phyloP scores from a whole-genome alignment of 2,329 filamentous ascomycete genomes.

The Neospermospora avenae region DNA sequence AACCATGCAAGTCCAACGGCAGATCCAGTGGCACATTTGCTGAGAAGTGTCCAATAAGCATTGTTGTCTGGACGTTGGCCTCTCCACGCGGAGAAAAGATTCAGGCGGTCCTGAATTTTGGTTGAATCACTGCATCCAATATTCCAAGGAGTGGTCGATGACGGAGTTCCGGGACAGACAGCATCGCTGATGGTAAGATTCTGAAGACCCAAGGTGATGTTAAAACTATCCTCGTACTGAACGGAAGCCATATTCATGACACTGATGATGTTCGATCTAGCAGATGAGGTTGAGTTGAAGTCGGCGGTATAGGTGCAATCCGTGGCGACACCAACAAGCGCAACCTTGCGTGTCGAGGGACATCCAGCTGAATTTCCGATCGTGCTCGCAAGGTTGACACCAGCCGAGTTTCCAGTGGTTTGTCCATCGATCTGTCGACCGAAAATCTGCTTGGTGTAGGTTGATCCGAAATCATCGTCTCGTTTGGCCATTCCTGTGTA shows the following conservation, averaged over 20 bases:
- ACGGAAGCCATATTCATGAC: conserved; percentile 84
- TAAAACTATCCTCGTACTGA: conserved; percentile 87
- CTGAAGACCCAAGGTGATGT: conserved; percentile 86
- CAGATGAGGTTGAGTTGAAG: conserved; percentile 64
- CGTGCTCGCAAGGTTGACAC: conserved; percentile 71
- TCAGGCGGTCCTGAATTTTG: conserved; percentile 74
- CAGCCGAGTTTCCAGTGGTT: conserved; percentile 71
- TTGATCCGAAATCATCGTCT: conserved; percentile 55
- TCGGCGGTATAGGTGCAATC: conserved; percentile 82
- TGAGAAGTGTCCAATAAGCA: conserved; percentile 86
- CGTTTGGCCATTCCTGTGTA: conserved; percentile 46
- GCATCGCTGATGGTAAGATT: conserved; percentile 77
- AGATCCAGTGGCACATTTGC: conserved; percentile 68
- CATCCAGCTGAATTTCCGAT: conserved; percentile 86
- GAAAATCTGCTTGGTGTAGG: conserved; percentile 63
- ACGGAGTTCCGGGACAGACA: conserved; percentile 68
- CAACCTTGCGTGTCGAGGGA: conserved; percentile 84
- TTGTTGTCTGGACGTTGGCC: conserved; percentile 74
- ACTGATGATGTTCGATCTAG: conserved; percentile 72
- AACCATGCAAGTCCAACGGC: conserved; percentile 94
- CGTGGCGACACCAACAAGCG: conserved; percentile 85
- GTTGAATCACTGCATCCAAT: conserved; percentile 61
- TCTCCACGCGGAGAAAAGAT: conserved; percentile 86
- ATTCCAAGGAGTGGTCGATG: conserved; percentile 77
- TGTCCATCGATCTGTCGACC: conserved; percentile 70